phyloP scores from a whole-genome alignment of 345 rosid genomes.

The Lepidium aucheri region DNA sequence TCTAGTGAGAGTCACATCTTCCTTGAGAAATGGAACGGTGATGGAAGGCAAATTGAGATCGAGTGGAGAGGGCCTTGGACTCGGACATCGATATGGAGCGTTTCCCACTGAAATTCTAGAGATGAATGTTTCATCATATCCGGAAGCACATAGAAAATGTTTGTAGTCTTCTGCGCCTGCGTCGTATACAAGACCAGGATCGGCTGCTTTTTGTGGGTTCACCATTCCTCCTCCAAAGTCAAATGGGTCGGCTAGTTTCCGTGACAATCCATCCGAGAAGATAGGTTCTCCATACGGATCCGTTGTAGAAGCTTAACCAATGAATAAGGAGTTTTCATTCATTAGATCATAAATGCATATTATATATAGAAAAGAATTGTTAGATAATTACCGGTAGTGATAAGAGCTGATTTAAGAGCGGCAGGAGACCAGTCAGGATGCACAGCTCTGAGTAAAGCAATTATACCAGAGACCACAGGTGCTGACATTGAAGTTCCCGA shows the following conservation, averaged over 20 bases:
- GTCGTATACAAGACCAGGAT: constrained; percentile 58
- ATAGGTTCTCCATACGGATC: constrained; percentile 31
- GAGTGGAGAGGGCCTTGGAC: neutral
- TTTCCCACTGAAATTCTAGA: constrained; percentile 19
- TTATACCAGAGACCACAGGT: constrained; percentile 32
- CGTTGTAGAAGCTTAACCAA: constrained; percentile 11
- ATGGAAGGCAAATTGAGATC: constrained; percentile 44
- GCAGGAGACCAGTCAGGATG: constrained; percentile 43
- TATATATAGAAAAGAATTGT: neutral
- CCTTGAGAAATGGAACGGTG: constrained; percentile 16
- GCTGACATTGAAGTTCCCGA: constrained; percentile 42
- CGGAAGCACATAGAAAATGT: constrained; percentile 34
- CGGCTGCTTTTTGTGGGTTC: constrained; percentile 38
- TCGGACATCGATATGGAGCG: constrained; percentile 11
- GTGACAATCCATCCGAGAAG: constrained; percentile 28
- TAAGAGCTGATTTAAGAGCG: constrained; percentile 34
- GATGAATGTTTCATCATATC: constrained; percentile 33
- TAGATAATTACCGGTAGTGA: constrained; percentile 31
- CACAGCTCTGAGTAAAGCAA: constrained; percentile 29
- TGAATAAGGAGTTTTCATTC: neutral
- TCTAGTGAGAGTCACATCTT: constrained; percentile 16
- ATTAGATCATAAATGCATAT: neutral
- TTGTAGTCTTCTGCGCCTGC: constrained; percentile 34
- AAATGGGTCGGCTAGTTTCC: constrained; percentile 34
- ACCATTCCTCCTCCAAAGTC: constrained; percentile 52